phyloP scores from a whole-genome alignment of 371 early-diverging fungal species.

The Syncephalastrum contaminatum region DNA sequence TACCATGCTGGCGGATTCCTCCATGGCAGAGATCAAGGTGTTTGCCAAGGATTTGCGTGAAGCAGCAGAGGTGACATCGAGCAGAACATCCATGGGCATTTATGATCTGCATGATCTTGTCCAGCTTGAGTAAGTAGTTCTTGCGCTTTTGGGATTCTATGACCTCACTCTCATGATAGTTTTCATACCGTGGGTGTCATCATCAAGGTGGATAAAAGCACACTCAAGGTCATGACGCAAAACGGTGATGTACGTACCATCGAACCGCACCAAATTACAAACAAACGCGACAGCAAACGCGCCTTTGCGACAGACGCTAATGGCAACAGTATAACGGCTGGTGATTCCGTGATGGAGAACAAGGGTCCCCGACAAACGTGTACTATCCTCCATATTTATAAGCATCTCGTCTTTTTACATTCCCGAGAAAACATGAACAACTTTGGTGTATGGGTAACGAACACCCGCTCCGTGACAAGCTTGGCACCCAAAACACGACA shows the following conservation, averaged over 20 bases:
- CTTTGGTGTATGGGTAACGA: constrained; percentile 69
- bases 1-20: constrained; percentile 80
- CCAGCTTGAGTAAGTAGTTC: constrained; percentile 64
- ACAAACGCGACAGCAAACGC: constrained; percentile 62
- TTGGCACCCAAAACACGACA: constrained; percentile 30
- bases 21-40: constrained; percentile 72
- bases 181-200: constrained; percentile 80
- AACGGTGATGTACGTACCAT: constrained; percentile 70
- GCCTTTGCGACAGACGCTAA: constrained; percentile 80
- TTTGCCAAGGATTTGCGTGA: constrained; percentile 88
- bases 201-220: constrained; percentile 77
- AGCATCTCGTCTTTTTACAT: constrained; percentile 65
- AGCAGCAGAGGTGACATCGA: constrained; percentile 55
- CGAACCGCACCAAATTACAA: constrained; percentile 69
- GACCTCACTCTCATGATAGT: constrained; percentile 26
- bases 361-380: constrained; percentile 61
- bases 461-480: constrained; percentile 51
- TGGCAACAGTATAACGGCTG: constrained; percentile 75
- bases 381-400: constrained; percentile 70
- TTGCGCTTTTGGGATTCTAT: constrained; percentile 2
- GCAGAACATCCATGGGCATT: constrained; percentile 50
- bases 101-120: constrained; percentile 90
- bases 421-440: constrained; percentile 65
- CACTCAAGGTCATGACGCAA: constrained; percentile 79
- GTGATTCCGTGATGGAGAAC: constrained; percentile 78